These are phyloP conservation scores for Conringia planisiliqua DNA, from an alignment of 345 rosid genomes.

Conservation along the genomic window DNA sequence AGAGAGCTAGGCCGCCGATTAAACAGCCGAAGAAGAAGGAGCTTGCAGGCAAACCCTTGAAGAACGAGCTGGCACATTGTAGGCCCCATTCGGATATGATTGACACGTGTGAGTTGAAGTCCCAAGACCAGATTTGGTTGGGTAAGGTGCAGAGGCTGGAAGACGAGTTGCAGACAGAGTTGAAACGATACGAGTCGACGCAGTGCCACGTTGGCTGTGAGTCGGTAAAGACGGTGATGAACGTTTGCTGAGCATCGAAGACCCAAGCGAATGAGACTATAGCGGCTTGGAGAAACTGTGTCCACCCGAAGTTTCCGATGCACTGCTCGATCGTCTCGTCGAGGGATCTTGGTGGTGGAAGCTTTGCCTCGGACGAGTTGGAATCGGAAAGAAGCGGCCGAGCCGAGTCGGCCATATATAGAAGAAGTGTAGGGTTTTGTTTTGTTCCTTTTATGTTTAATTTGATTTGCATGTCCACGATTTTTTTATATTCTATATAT, in stretches of 20 bases:
- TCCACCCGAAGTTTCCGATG: slow-evolving; percentile 43
- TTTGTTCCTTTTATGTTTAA: not conserved
- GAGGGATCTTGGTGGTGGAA: slow-evolving; percentile 29
- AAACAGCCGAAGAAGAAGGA: slow-evolving; percentile 61
- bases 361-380: slow-evolving; percentile 16
- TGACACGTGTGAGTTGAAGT: slow-evolving; percentile 32
- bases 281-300: slow-evolving; percentile 45
- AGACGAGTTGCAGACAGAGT: slow-evolving; percentile 13
- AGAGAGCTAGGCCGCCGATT: slow-evolving; percentile 43
- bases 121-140: slow-evolving; percentile 46
- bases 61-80: slow-evolving; percentile 41
- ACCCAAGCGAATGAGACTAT: slow-evolving; percentile 52
- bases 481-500: not conserved
- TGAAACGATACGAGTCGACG: slow-evolving; percentile 3
- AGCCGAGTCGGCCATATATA: slow-evolving; percentile 24
- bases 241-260: slow-evolving; percentile 69
- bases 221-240: slow-evolving; percentile 59
- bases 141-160: slow-evolving; percentile 41
- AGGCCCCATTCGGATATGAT: slow-evolving; percentile 56
- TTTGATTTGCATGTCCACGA: not conserved
- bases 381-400: slow-evolving; percentile 37
- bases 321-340: slow-evolving; percentile 46
- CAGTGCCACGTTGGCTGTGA: slow-evolving; percentile 57
- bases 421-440: not conserved
- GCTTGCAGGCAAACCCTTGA: slow-evolving; percentile 54